Base-by-base conservation (phyloP, 495 filamentous ascomycete genomes). In the Penicillium pulvis region DNA sequence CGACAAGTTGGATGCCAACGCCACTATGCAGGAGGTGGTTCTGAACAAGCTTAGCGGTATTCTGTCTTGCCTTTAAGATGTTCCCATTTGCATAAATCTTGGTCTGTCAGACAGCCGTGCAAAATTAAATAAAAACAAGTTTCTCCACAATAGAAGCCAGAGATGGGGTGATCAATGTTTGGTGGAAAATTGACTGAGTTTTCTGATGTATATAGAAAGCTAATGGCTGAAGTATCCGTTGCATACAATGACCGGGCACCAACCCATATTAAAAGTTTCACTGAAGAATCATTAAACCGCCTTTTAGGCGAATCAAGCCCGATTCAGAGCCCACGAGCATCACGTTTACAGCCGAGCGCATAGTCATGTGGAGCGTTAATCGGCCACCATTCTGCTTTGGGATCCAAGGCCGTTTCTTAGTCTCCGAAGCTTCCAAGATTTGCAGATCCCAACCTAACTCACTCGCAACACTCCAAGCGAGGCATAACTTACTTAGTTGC, bases 1-100 rank as follows among this genome's bases (percentile, higher is more conserved):
- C 11, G 75, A 80, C 53, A 89, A 89, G 78, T 70, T 66, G 12
- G 84, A 85, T 55, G 85, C 82, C 6, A 65, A 78, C 61, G 78
- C 78, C 33, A 77, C 74, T 16, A 67, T 77, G 65, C 87, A 90
- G 75, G 77, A 59, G 12, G 68, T 78, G 24, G 83, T 88, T 43
- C 56, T 85, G 67, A 62, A 75, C 11, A 87, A 84, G 67, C 60
- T 90, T 59, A 64, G 70, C 14, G 68, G 71, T 31, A 64, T 89
- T 24, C 64, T 90, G 46, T 79, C 74, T 48, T 76, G 43, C 59
- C 66, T 30, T 52, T 39, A 10, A 19, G 8, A 23, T 23, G 6
- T 2, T 8, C 8, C 16, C 26, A 50, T 17, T 26, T 35, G 30
- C 33, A 41, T 14, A 0, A 24, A 46, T 46, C 23, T 1, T 24